Base-by-base conservation (phyloP, 2,329 filamentous ascomycete genomes). In the Trichoderma afroharzianum region DNA sequence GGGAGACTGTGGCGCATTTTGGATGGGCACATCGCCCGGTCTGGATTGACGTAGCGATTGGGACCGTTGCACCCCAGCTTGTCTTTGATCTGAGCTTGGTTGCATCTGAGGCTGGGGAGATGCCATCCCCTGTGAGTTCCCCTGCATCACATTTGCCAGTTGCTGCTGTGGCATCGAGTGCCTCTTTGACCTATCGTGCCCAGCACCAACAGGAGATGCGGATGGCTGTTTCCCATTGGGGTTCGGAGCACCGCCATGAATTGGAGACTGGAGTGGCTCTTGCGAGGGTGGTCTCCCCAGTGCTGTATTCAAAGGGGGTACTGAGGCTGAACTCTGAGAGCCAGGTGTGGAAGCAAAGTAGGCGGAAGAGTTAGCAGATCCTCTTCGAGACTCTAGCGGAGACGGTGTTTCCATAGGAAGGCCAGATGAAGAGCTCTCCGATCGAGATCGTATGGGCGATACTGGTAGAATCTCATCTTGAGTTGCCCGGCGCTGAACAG, bases 371-470 rank as follows among this genome's bases (percentile, higher is more conserved):
- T 71, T 75, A 1, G 50, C 58, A 11, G 74, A 75, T 30, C 63
- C 63, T 21, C 74, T 71, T 33, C 70, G 72, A 11, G 58, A 64
- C 24, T 74, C 75, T n/a, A 72, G 39, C 7, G 72, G 73, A 1
- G 74, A 73, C 0, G 74, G 73, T 6, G 74, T 74, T 14, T 70
- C 67, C 21, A 75, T 14, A 24, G 73, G 67, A 53, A 62, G 26
- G 12, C 57, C 61, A 1, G 74, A 75, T 2, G 74, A 73, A 26
- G 71, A 63, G 26, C 75, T 74, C 43, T 74, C 71, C 0, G 70
- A 69, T 32, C 75, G 71, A 18, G 72, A 47, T 9, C 71, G 71
- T 15, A 71, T 47, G 9, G 74, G 72, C 18, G 72, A 74, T 21
- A 74, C 67, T 26, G 71, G 72, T 24, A 74, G 59, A 9, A 59